Conservation (phyloP, 2,329 filamentous ascomycete species). For the Talaromyces rugulosus region DNA sequence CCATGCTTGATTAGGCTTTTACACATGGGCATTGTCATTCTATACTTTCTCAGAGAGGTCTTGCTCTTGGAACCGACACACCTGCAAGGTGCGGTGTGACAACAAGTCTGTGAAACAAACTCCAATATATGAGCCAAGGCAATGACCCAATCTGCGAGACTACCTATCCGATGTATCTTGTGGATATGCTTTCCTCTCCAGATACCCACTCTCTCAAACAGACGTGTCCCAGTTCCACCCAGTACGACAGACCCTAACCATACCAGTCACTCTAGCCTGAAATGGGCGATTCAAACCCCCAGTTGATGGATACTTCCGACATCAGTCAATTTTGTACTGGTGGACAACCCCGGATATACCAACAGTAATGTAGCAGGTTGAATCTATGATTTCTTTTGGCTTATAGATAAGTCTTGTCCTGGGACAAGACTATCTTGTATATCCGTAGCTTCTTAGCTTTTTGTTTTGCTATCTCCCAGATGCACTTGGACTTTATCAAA, state of each 20-base stretch:
- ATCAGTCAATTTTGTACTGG: slow-evolving; percentile 1
- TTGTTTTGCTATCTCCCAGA: background rate
- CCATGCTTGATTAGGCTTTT: background rate
- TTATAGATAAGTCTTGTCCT: background rate
- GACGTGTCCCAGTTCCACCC: slow-evolving; percentile 5
- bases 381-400: background rate
- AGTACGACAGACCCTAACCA: slow-evolving; percentile 3
- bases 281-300: background rate
- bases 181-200: background rate
- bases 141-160: background rate
- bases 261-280: slow-evolving; percentile 1
- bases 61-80: background rate
- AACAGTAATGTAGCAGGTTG: background rate
- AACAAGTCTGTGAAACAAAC: background rate
- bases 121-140: background rate
- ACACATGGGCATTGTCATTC: background rate
- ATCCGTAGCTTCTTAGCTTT: background rate
- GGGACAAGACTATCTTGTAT: background rate
- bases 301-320: slow-evolving; percentile 1
- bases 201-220: slow-evolving; percentile 3
- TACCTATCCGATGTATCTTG: slow-evolving; percentile 4
- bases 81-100: background rate
- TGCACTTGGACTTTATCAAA: background rate
- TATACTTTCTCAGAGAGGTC: background rate
- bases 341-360: slow-evolving; percentile 1